Evolutionary conservation across 2,329 filamentous ascomycete species (phyloP).

Genomic region (Oidium heveae): DNA sequence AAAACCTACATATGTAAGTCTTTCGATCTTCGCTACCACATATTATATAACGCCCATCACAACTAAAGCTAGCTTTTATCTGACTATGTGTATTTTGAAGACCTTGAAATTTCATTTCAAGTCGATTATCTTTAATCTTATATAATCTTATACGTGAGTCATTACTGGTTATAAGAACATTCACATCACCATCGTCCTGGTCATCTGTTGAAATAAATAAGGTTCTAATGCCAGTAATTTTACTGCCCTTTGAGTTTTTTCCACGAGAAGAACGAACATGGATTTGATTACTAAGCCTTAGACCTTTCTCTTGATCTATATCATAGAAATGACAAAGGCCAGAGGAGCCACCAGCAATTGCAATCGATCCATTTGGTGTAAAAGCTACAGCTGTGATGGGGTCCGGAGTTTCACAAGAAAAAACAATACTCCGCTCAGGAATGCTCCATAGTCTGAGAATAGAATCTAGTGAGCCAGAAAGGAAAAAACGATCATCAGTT

Average conservation of each 20-base stretch:
- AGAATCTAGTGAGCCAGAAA: conserved; percentile 76
- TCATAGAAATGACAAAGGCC: conserved; percentile 80
- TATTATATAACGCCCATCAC: conserved; percentile 65
- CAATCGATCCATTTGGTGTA: conserved; percentile 69
- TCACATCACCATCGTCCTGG: conserved; percentile 32
- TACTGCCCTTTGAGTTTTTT: conserved; percentile 86
- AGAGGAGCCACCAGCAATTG: conserved; percentile 68
- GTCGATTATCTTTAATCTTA: conserved; percentile 56
- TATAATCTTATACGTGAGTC: conserved; percentile 83
- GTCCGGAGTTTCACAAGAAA: conserved; percentile 48
- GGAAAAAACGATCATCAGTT: conserved; percentile 82
- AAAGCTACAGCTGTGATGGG: conserved; percentile 90
- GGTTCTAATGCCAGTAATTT: conserved; percentile 83
- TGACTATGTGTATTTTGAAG: conserved; percentile 79
- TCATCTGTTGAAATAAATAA: conserved; percentile 31
- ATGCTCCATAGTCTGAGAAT: conserved; percentile 89
- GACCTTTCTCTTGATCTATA: conserved; percentile 39
- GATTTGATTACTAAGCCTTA: conserved; percentile 64
- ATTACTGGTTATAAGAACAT: conserved; percentile 78
- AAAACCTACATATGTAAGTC: conserved; percentile 44
- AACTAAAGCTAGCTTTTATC: conserved; percentile 70
- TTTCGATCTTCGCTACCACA: conserved; percentile 83
- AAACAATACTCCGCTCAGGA: conserved; percentile 82
- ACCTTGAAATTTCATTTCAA: conserved; percentile 78
- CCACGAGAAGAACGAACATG: conserved; percentile 83